Evolutionary conservation across 257 asterid species (phyloP).

Genomic region (Forsythia viridissima): DNA sequence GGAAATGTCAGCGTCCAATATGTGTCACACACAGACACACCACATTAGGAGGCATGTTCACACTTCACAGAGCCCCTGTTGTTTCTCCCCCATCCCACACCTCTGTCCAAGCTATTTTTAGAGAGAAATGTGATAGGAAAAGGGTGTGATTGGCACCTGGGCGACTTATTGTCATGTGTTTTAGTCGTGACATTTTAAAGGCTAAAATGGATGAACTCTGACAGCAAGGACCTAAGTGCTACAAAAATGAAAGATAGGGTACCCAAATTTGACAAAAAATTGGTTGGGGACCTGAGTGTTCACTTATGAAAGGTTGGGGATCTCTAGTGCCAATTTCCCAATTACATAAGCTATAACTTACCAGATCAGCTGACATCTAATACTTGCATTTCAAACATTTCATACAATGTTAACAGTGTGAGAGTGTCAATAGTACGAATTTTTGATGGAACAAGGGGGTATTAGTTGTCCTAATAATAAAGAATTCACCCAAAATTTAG

Average conservation of each 20-base stretch:
- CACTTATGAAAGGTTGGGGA: background rate
- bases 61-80: background rate
- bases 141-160: background rate
- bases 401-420: background rate
- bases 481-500: background rate
- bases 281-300: background rate
- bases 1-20: background rate
- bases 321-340: background rate
- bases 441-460: background rate
- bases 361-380: background rate
- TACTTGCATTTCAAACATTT: background rate
- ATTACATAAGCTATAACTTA: background rate
- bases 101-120: background rate
- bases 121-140: background rate
- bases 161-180: background rate
- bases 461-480: background rate
- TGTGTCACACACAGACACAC: background rate
- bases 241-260: background rate
- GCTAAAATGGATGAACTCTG: background rate
- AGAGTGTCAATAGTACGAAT: background rate
- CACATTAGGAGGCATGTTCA: too few relatives aligned
- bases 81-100: background rate
- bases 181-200: background rate
- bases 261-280: background rate
- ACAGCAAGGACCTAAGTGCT: background rate